Conservation (phyloP, 352 stramenopile species). For the Phytopythium litorale region DNA sequence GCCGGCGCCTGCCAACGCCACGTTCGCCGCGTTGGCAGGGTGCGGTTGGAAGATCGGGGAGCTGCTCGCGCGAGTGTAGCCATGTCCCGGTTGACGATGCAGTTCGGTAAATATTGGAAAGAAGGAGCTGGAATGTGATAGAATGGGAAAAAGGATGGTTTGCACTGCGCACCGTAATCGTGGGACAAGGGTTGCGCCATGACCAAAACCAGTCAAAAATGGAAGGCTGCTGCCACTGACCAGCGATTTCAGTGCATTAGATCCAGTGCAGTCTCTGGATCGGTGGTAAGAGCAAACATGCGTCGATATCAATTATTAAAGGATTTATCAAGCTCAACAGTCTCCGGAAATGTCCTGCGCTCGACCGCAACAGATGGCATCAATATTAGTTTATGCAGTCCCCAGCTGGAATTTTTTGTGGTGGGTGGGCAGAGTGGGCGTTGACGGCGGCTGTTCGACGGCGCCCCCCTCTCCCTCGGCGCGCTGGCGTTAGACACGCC, state of each 20-base stretch:
- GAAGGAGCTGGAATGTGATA: background rate
- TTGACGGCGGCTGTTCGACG: constrained; percentile 2
- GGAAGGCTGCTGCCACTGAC: background rate
- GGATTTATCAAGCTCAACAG: background rate
- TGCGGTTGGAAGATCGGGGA: background rate
- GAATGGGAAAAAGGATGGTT: no score
- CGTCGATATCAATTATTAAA: background rate
- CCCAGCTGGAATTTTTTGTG: constrained; percentile 2
- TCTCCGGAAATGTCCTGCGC: background rate
- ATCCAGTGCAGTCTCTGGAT: background rate
- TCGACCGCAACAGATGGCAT: background rate
- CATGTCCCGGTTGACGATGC: background rate
- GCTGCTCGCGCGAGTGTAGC: background rate
- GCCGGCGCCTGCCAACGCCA: background rate
- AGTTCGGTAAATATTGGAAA: background rate
- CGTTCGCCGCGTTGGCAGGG: no score
- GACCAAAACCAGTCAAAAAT: constrained; percentile 1
- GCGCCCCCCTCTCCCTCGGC: background rate
- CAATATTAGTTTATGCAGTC: background rate
- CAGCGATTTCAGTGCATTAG: background rate
- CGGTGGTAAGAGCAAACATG: background rate
- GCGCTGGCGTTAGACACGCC: constrained; percentile 8
- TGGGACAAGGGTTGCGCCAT: background rate
- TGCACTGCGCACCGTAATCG: background rate
- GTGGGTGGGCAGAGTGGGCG: constrained; percentile 1